Evolutionary conservation across 2,329 filamentous ascomycete genomes (phyloP), one percentile per base, ranked within the genome.

Genomic region (Hypoxylon sp.): DNA sequence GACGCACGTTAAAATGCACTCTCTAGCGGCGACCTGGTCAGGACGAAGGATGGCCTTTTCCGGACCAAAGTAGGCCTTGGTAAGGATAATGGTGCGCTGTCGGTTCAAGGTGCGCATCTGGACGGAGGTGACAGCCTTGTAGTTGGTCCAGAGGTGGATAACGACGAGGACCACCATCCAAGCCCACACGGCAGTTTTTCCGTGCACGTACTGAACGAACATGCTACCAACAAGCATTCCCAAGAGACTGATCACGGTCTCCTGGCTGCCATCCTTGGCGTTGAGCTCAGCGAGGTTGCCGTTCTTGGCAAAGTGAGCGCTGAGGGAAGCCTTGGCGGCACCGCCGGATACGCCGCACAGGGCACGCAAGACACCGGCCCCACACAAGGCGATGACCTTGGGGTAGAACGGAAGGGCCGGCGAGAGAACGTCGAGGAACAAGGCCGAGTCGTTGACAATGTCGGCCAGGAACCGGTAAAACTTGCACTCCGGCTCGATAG

Each of bases 281-380:
- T 97, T 98, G 54, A 99, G 81, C 74, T 98, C 94, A 1, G 91
- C 94, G 40, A 98, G 77, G 73, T 97, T 98, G 31, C 92, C 91
- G 71, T 87, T 87, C 65, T 82, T 86, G 7, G 94, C 92, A 79
- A 99, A 98, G 75, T 99, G 95, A 9, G 91, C 90, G 71, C 91
- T 95, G 66, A 99, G 77, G 60, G 90, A 93, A 1, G 94, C 94
- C 75, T 98, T 98, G 62, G 91, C 90, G 51, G 91, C 92, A 10
- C 90, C 92, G 0, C 92, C 94, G 0, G 94, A 91, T 4, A 98
- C 92, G 21, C 94, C 95, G 70, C 95, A 98, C 0, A 97, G 77
- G 0, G 83, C 79, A 2, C 83, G 76, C 40, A 86, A 72, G 13
- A 81, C 77, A 51, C 83, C 80, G 2, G 82, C 79, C 0, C 72